Evolutionary conservation across 208 protist genomes (phyloP).

Genomic region (Strigomonas galati): DNA sequence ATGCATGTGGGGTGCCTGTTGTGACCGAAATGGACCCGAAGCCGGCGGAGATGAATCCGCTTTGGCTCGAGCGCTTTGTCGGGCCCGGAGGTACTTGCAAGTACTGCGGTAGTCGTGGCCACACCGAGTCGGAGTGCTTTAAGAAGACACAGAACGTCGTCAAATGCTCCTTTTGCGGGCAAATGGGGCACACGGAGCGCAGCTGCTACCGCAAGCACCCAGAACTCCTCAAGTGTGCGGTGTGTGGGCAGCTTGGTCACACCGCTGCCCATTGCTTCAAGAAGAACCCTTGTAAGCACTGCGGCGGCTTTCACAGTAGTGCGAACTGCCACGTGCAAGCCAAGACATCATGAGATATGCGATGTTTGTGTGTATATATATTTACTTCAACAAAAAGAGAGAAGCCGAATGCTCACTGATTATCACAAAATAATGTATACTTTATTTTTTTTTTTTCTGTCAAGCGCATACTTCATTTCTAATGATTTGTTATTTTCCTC

Average conservation of each 20-base stretch:
- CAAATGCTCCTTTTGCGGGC: constrained; percentile 59
- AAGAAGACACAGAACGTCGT: constrained; percentile 37
- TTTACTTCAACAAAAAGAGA: constrained; percentile 19
- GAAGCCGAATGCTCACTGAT: neutral
- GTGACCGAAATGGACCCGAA: constrained; percentile 61
- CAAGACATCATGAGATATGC: no score
- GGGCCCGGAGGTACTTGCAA: constrained; percentile 71
- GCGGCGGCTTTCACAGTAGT: constrained; percentile 79
- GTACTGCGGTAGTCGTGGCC: constrained; percentile 74
- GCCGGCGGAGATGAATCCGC: constrained; percentile 66
- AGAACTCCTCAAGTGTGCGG: constrained; percentile 80
- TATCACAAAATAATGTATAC: neutral
- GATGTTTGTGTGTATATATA: no score
- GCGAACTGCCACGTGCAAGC: constrained; percentile 46
- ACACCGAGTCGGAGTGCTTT: constrained; percentile 87
- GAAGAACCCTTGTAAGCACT: constrained; percentile 84
- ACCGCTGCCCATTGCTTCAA: constrained; percentile 68
- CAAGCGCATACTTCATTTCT: neutral
- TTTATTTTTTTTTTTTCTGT: constrained; percentile 5
- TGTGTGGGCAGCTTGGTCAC: constrained; percentile 84
- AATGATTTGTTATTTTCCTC: neutral
- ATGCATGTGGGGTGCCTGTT: constrained; percentile 56
- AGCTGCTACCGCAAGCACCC: constrained; percentile 81
- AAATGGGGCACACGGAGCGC: constrained; percentile 63
- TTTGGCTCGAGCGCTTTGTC: constrained; percentile 75